Evolutionary conservation across 768 basidiomycete species (phyloP).

Genomic region (Lentinus brumalis): DNA sequence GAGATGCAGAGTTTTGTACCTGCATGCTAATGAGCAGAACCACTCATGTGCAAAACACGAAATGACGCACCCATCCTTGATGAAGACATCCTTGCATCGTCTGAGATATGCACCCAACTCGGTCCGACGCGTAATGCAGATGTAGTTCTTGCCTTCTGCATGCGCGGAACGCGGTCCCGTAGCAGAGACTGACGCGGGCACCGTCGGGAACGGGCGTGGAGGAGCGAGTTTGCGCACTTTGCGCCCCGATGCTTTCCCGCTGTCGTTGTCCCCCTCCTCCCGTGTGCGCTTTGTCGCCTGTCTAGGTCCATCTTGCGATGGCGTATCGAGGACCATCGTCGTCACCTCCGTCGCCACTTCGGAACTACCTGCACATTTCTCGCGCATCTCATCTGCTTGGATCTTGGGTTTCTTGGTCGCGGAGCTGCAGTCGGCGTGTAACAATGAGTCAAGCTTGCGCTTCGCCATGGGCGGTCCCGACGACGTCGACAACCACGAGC

Average conservation of each 20-base stretch:
- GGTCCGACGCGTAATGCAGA: conserved; percentile 80
- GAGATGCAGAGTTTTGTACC: conserved; percentile 73
- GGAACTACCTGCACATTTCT: not conserved
- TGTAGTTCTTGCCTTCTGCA: conserved; percentile 77
- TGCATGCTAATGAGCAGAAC: conserved; percentile 29
- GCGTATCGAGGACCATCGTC: not conserved
- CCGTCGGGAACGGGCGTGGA: conserved; percentile 74
- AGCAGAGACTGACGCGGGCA: conserved; percentile 72
- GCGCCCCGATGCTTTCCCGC: conserved; percentile 16
- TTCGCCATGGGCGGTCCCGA: conserved; percentile 15
- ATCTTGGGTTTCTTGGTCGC: conserved; percentile 1
- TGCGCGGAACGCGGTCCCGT: conserved; percentile 81
- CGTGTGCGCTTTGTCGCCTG: not conserved
- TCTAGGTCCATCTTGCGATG: not conserved
- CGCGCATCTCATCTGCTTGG: not conserved
- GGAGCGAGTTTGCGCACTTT: conserved; percentile 69
- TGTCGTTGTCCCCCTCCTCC: not conserved
- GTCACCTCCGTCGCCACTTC: not conserved
- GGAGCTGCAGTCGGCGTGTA: not conserved
- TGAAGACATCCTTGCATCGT: conserved; percentile 70
- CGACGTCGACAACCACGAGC: not conserved
- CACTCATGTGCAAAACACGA: not conserved
- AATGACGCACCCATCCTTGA: conserved; percentile 66
- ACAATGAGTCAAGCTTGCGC: conserved; percentile 13
- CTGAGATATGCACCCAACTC: conserved; percentile 71